phyloP scores from a whole-genome alignment of 805 yeast species.

The Geotrichum ghanense region DNA sequence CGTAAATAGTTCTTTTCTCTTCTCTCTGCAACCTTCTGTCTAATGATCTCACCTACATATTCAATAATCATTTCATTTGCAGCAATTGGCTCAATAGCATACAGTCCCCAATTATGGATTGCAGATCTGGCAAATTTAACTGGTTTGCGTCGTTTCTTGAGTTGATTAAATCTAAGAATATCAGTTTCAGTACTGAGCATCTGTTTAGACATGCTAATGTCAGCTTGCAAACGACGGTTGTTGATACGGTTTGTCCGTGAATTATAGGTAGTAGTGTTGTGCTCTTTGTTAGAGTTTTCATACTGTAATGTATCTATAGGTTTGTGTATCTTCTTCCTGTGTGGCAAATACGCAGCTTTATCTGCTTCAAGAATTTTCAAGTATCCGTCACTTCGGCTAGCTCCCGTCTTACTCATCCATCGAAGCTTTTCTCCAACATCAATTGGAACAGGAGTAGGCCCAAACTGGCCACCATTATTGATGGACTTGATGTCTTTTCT shows the following conservation, averaged over 20 bases:
- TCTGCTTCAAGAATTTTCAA: constrained; percentile 58
- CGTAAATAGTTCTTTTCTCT: constrained; percentile 76
- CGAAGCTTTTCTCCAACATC: constrained; percentile 1
- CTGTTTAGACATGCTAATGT: constrained; percentile 68
- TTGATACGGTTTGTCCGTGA: constrained; percentile 81
- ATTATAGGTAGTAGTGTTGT: constrained; percentile 29
- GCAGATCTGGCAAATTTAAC: constrained; percentile 96
- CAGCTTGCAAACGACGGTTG: constrained; percentile 82
- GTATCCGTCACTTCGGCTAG: constrained; percentile 66
- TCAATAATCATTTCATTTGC: constrained; percentile 96
- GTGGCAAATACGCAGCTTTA: constrained; percentile 71
- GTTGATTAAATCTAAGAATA: constrained; percentile 69
- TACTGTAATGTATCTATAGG: constrained; percentile 17
- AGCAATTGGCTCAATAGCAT: constrained; percentile 91
- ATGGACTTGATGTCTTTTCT: constrained; percentile 25
- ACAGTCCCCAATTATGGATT: constrained; percentile 96
- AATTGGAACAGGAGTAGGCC: not conserved
- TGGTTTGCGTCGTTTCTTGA: constrained; percentile 82
- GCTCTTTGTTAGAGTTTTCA: constrained; percentile 14
- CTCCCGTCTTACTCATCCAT: constrained; percentile 33
- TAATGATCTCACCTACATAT: constrained; percentile 88
- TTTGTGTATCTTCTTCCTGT: constrained; percentile 48
- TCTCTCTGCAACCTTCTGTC: constrained; percentile 90
- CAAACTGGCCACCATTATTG: constrained; percentile 5
- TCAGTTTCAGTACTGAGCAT: constrained; percentile 59